Evolutionary conservation across 208 protist genomes (phyloP), one percentile per base, ranked within the genome.

Genomic region (Herpetomonas samuelpessoai): DNA sequence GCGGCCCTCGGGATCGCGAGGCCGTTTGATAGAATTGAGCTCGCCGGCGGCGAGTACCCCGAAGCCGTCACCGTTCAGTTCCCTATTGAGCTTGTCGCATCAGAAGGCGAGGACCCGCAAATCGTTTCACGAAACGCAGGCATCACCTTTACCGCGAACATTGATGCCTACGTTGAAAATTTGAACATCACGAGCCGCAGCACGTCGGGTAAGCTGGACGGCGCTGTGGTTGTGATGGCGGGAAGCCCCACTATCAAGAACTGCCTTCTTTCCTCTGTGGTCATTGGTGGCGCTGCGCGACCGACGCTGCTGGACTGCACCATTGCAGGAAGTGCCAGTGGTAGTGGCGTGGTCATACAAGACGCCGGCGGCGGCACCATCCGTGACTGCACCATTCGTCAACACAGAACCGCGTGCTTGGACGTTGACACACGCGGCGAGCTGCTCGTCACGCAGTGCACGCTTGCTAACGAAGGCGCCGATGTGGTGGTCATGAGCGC

Each of bases 11-110:
- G 73, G 18, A 65, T 88, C n/a, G 89, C 82, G 7, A 86, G 88
- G 51, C 85, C 89, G 18, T 92, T 88, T 57, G 89, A 95, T 38
- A 76, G 89, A 16, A 84, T 96, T 63, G 89, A 96, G 65, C 63
- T 96, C 4, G 75, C 79, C 2, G 84, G 78, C 25, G 89, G 89
- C 2, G 86, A 96, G 24, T 96, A 93, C 62, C 61, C 76, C 56
- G 89, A 96, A 57, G 53, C 77, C 10, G 6, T 96, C 2, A 76
- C 76, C 0, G 75, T 96, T 28, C 76, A 38, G 21, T 74, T 87
- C 16, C 89, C 89, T 2, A 29, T 96, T 1, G 89, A 96, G 59
- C 72, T 96, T 21, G 86, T 92, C 3, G 83, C 89, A 24, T 73
- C 82, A 0, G 89, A 96, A 3, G 89, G 89, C n/a, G 89, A 96